Conservation (phyloP, 768 basidiomycete genomes). For the Mycena capillaripes region DNA sequence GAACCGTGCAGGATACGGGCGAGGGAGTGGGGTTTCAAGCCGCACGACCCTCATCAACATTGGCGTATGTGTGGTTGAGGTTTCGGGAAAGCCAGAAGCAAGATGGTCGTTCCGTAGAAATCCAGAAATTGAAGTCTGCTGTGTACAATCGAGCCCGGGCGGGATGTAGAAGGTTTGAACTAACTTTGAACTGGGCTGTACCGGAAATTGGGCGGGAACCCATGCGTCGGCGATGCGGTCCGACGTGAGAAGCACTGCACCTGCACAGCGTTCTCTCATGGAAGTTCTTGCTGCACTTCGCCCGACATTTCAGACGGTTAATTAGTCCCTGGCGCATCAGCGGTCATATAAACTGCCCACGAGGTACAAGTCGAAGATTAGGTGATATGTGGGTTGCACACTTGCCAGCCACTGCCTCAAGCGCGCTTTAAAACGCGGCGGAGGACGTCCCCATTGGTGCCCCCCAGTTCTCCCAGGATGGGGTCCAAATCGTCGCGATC, state of each 20-base stretch:
- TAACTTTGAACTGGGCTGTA: not conserved
- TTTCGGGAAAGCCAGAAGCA: too few relatives aligned
- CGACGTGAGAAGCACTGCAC: constrained; percentile 1
- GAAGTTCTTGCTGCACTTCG: not conserved
- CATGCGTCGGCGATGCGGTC: not conserved
- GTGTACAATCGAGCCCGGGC: too few relatives aligned
- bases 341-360: not conserved
- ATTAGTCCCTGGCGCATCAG: constrained; percentile 2
- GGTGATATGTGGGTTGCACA: constrained; percentile 29
- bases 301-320: not conserved
- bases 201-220: too few relatives aligned
- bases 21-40: not conserved
- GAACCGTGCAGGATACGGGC: not conserved
- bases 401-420: constrained; percentile 8
- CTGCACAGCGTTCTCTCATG: not conserved
- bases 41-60: too few relatives aligned
- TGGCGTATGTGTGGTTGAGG: too few relatives aligned
- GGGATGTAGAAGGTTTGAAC: not conserved
- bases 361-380: constrained; percentile 8
- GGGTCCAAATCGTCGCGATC: constrained; percentile 28
- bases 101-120: not conserved
- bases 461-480: constrained; percentile 6
- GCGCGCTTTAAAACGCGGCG: not conserved
- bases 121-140: not conserved
- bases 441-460: not conserved